These are phyloP conservation scores for Vigna hirtella DNA, from an alignment of 306 rosid genomes.

Conservation along the genomic window DNA sequence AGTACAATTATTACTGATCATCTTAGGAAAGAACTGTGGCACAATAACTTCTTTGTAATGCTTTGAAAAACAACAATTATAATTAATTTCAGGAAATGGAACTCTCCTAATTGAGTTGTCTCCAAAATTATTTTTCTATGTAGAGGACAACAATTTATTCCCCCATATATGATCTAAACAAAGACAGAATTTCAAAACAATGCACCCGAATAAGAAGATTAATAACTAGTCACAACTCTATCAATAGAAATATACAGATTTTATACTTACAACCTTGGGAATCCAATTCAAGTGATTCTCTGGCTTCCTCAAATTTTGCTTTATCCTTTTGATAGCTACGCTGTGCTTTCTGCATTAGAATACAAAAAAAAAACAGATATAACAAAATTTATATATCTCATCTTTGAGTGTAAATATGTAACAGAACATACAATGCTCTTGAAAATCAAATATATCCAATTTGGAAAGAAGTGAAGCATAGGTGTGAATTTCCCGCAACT, in stretches of 20 bases:
- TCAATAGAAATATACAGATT: conserved; percentile 20
- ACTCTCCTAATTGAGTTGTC: conserved; percentile 14
- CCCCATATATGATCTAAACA: conserved; percentile 10
- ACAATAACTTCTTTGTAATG: conserved; percentile 23
- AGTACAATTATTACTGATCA: conserved; percentile 15
- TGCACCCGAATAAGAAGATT: conserved; percentile 18
- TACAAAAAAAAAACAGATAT: conserved; percentile 34
- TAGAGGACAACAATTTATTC: conserved; percentile 1
- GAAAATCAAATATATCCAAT: background rate
- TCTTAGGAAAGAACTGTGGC: conserved; percentile 15
- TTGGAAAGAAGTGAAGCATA: conserved; percentile 20
- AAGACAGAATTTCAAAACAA: conserved; percentile 14
- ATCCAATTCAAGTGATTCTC: conserved; percentile 71
- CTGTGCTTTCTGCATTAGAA: conserved; percentile 77
- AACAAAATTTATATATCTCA: conserved; percentile 7
- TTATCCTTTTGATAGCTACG: conserved; percentile 93
- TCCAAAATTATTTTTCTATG: conserved; percentile 13
- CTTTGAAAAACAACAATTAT: conserved; percentile 6
- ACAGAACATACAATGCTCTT: conserved; percentile 3
- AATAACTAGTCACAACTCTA: conserved; percentile 25
- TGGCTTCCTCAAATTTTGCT: conserved; percentile 65
- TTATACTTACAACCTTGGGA: conserved; percentile 66
- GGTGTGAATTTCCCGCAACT: conserved; percentile 7
- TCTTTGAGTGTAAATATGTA: background rate
- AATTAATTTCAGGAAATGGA: conserved; percentile 29